A percentile compares a stretch with the other conserved stretches of the same genome.
phyloP scores from a whole-genome alignment of 2,329 filamentous ascomycete species.

The Fusarium xyrophilum region DNA sequence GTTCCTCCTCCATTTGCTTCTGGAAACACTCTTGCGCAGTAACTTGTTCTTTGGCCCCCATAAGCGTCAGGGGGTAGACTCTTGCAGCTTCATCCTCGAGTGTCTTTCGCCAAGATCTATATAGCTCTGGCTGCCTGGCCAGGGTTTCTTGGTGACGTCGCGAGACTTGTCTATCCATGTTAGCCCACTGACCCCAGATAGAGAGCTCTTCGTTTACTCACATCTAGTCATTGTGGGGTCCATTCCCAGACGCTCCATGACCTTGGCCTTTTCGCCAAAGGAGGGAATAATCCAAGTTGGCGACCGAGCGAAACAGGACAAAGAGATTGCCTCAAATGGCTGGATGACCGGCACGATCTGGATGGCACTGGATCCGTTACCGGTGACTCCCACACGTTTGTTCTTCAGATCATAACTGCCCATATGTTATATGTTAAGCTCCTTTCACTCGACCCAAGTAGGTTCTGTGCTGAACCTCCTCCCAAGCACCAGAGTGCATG shows the following conservation, averaged over 20 bases:
- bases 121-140: fast-evolving
- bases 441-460: fast-evolving
- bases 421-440: not conserved
- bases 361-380: not conserved
- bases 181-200: not conserved
- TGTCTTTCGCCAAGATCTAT: not conserved
- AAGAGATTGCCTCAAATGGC: not conserved
- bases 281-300: not conserved
- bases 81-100: not conserved
- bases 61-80: not conserved
- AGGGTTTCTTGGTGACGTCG: not conserved
- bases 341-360: not conserved
- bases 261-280: not conserved
- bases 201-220: not conserved
- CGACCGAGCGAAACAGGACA: not conserved
- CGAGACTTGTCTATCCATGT: not conserved
- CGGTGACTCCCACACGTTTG: not conserved
- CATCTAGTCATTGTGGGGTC: not conserved
- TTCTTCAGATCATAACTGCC: not conserved
- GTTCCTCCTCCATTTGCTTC: not conserved
- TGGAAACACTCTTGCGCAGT: no score
- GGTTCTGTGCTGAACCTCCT: not conserved
- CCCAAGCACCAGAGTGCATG: not conserved
- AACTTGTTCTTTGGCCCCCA: fast-evolving
- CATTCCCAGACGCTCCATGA: not conserved